phyloP scores from a whole-genome alignment of 768 basidiomycete genomes.

The Suillus decipiens region DNA sequence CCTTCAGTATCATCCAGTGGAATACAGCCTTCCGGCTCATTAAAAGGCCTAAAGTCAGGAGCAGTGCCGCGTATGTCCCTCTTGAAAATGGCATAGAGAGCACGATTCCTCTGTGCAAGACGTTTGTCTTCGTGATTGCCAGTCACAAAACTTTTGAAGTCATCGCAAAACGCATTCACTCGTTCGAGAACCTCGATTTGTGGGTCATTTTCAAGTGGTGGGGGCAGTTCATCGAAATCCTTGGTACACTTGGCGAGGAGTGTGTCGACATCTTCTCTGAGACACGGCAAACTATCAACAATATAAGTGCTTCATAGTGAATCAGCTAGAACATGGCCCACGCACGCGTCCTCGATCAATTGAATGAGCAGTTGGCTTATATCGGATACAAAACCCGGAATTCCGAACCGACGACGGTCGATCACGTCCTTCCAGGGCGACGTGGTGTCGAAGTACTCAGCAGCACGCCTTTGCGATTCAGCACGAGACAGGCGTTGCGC shows the following conservation, averaged over 20 bases:
- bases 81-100: slow-evolving; percentile 32
- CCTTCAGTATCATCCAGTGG: slow-evolving; percentile 19
- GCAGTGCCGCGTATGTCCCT: slow-evolving; percentile 34
- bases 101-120: slow-evolving; percentile 36
- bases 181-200: slow-evolving; percentile 38
- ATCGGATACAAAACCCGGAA: slow-evolving; percentile 33
- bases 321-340: neutral
- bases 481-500: slow-evolving; percentile 28
- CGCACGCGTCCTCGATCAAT: slow-evolving; percentile 35
- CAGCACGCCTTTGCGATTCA: slow-evolving; percentile 30
- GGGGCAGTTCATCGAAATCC: slow-evolving; percentile 32
- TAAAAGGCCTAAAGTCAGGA: slow-evolving; percentile 37
- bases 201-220: slow-evolving; percentile 35
- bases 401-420: slow-evolving; percentile 36
- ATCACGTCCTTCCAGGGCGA: slow-evolving; percentile 38
- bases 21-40: neutral
- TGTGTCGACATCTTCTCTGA: slow-evolving; percentile 27
- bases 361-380: slow-evolving; percentile 38
- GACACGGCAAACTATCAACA: slow-evolving; percentile 29
- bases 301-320: neutral
- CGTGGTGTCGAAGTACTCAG: slow-evolving; percentile 15
- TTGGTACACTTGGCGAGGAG: slow-evolving; percentile 27
- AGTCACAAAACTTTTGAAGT: slow-evolving; percentile 29
- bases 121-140: slow-evolving; percentile 26
- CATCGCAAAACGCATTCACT: slow-evolving; percentile 35